Base-by-base conservation (phyloP, 805 yeast species). In the Ogataea haglerorum region DNA sequence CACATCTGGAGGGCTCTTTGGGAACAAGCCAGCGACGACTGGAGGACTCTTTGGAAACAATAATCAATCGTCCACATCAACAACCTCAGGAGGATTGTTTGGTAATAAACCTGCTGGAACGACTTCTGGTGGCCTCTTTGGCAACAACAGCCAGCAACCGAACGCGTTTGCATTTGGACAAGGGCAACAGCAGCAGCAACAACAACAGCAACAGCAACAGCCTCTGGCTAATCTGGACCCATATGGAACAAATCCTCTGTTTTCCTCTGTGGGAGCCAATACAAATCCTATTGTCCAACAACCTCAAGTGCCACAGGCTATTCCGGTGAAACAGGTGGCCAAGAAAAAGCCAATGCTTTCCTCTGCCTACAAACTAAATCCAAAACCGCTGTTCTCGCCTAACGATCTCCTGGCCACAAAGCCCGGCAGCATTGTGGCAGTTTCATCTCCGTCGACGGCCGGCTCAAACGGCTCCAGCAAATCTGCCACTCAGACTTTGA, bases 231-330 rank as follows among this genome's bases (percentile, higher is more conserved):
- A 65, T 42, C 69, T 71, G 44, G 77, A 83, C 57, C 96, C 96
- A 31, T 90, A 86, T 57, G 95, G 96, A 1, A 73, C 77, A 34
- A 81, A 82, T 52, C 85, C 89, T 5, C 67, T 90, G 38, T 87
- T 85, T 52, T 43, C 65, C 3, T 60, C 58, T 30, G 52, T 60
- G 21, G 59, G 61, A 23, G 55, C 63, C n/a, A 66, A 65, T 8
- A 52, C 54, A 21, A 57, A 67, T 12, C 65, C 70, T 6, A 38
- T 64, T 16, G 58, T 64, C 18, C 66, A 73, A 29, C 72, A 76
- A 8, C 64, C 75, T 6, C 72, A 70, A 4, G 73, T 72, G 18
- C 79, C 82, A 5, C 55, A 70, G 8, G 77, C 78, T 10, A 75
- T 69, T 15, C 79, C 82, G 8, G 52, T 75, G 6, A 61, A 64